phyloP scores from a whole-genome alignment of 2,329 filamentous ascomycete genomes.

The Emmonsia crescens region DNA sequence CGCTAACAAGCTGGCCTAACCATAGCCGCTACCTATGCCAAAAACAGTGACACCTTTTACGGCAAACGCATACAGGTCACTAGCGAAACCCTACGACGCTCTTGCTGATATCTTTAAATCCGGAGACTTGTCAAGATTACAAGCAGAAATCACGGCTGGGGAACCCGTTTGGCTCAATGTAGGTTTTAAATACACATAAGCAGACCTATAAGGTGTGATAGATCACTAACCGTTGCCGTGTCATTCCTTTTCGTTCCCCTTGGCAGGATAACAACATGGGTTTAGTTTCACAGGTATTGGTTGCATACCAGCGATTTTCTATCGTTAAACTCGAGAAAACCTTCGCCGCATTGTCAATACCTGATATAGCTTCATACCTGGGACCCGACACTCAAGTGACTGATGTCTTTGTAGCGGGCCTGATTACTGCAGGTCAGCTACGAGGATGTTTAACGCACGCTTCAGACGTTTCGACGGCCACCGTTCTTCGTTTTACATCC shows the following conservation, averaged over 20 bases:
- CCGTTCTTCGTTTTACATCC: constrained; percentile 45
- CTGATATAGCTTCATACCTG: constrained; percentile 32
- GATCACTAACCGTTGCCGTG: neutral
- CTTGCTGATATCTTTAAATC: constrained; percentile 59
- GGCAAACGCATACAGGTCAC: constrained; percentile 45
- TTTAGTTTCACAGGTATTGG: constrained; percentile 58
- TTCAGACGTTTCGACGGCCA: constrained; percentile 25
- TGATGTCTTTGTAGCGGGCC: constrained; percentile 27
- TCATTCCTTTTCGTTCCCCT: neutral
- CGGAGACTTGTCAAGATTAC: constrained; percentile 48
- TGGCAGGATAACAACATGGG: constrained; percentile 58
- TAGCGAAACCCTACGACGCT: constrained; percentile 59
- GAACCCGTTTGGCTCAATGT: constrained; percentile 50
- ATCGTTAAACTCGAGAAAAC: constrained; percentile 62
- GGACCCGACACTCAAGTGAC: constrained; percentile 21
- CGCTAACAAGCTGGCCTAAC: constrained; percentile 5
- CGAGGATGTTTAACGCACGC: constrained; percentile 41
- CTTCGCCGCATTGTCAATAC: constrained; percentile 54
- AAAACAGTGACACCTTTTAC: constrained; percentile 39
- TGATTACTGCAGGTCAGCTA: constrained; percentile 43
- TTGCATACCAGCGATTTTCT: constrained; percentile 63
- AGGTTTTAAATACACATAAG: constrained; percentile 14
- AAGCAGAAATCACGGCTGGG: constrained; percentile 52
- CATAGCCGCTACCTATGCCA: constrained; percentile 42
- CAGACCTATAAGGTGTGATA: neutral